phyloP scores from a whole-genome alignment of 352 stramenopile genomes.

The Phytophthora sansomeana region DNA sequence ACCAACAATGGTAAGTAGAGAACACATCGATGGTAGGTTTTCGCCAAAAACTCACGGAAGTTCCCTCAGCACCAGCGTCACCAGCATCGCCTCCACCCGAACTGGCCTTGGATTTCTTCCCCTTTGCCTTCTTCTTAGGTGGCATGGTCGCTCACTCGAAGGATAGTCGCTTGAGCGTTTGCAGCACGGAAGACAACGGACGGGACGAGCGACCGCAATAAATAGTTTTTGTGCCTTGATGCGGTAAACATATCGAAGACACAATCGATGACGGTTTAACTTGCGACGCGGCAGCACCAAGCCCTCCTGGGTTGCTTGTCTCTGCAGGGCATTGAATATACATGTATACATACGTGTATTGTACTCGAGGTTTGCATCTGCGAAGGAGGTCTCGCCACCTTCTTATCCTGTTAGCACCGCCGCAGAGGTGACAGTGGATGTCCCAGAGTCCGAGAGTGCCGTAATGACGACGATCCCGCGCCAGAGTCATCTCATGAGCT shows the following conservation, averaged over 20 bases:
- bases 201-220: conserved; percentile 4
- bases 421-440: background rate
- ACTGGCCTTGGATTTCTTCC: conserved; percentile 35
- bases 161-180: background rate
- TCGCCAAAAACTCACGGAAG: conserved; percentile 17
- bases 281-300: background rate
- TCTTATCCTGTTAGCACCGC: too few species aligned
- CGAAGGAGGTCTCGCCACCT: too few species aligned
- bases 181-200: conserved; percentile 8
- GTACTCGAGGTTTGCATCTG: background rate
- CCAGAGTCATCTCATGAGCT: too few species aligned
- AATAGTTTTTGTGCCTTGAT: conserved; percentile 12
- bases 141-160: conserved; percentile 30
- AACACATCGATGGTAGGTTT: background rate
- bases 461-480: too few species aligned
- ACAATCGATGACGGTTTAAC: conserved; percentile 6
- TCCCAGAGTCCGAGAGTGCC: conserved; percentile 6
- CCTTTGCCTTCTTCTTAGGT: conserved; percentile 56
- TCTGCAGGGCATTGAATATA: background rate
- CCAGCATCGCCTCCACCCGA: conserved; percentile 19
- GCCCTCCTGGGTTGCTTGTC: background rate
- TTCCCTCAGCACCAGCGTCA: conserved; percentile 18
- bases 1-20: conserved; percentile 2
- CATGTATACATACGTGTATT: too few species aligned
- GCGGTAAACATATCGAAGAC: conserved; percentile 10